A percentile compares a stretch with the other conserved stretches of the same genome.
phyloP scores from a whole-genome alignment of 306 rosid species.

The Vigna angularis region DNA sequence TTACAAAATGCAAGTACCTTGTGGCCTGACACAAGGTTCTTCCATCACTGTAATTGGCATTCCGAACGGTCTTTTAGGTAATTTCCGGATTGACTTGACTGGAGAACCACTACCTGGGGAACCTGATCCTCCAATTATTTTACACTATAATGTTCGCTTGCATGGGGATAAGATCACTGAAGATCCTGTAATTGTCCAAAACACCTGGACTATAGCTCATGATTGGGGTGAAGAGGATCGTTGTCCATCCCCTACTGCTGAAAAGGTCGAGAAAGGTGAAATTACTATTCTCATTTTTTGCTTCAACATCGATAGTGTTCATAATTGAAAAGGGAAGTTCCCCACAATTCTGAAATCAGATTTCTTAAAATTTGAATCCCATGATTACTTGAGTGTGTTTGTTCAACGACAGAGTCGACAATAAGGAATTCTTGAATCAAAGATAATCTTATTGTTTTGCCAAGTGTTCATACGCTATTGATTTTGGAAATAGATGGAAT shows the following conservation, averaged over 20 bases:
- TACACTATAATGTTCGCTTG: conserved; percentile 98
- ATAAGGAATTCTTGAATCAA: conserved; percentile 19
- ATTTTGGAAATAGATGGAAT: conserved; percentile 35
- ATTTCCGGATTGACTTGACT: conserved; percentile 84
- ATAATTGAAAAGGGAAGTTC: conserved; percentile 20
- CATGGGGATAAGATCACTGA: conserved; percentile 95
- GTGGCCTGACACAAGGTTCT: conserved; percentile 99
- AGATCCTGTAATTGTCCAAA: conserved; percentile 96
- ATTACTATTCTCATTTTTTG: conserved; percentile 24
- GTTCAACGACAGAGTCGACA: conserved; percentile 2
- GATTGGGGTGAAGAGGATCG: conserved; percentile 99
- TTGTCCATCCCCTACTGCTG: conserved; percentile 85
- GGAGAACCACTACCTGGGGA: conserved; percentile 99
- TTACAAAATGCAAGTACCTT: conserved; percentile 76
- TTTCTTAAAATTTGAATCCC: conserved; percentile 23
- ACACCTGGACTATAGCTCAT: conserved; percentile 93
- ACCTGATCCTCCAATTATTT: conserved; percentile 87
- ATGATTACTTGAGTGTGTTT: conserved; percentile 19
- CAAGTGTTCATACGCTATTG: conserved; percentile 1
- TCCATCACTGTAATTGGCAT: conserved; percentile 81
- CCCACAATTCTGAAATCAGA: conserved; percentile 29
- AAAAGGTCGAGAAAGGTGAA: conserved; percentile 77
- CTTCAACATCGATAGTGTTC: conserved; percentile 28
- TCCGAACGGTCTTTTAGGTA: conserved; percentile 93
- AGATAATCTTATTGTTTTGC: conserved; percentile 1